Evolutionary conservation across 495 filamentous ascomycete genomes (phyloP).

Genomic region (Neohortaea acidophila): DNA sequence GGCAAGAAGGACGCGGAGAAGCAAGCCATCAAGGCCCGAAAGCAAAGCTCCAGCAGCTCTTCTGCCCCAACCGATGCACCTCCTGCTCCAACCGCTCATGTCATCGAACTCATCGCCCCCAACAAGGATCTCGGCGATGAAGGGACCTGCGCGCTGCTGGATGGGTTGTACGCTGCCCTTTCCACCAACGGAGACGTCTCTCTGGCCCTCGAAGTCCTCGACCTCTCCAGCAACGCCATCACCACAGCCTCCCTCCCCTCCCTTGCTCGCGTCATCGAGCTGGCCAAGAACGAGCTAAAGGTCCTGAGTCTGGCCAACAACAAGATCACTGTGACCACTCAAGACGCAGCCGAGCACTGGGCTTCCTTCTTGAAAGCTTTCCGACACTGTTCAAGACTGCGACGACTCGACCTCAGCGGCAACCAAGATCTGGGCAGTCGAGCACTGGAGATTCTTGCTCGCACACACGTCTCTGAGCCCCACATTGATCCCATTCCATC

Average conservation of each 20-base stretch:
- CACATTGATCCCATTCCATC: constrained; percentile 8
- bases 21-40: constrained; percentile 4
- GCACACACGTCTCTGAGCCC: constrained; percentile 29
- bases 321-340: constrained; percentile 24
- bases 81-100: constrained; percentile 25
- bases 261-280: constrained; percentile 28
- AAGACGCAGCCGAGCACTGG: constrained; percentile 30
- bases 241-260: constrained; percentile 27
- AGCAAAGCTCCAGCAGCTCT: constrained; percentile 7
- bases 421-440: constrained; percentile 28
- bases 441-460: constrained; percentile 32
- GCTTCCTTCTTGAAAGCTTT: constrained; percentile 32
- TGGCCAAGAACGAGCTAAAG: constrained; percentile 30
- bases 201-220: constrained; percentile 33
- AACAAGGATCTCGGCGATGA: constrained; percentile 32
- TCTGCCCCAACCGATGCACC: too few species aligned
- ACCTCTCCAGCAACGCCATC: constrained; percentile 31
- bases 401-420: constrained; percentile 32
- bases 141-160: constrained; percentile 30
- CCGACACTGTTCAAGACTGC: constrained; percentile 30
- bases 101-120: constrained; percentile 34
- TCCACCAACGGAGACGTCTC: constrained; percentile 21
- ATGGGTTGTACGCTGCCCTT: constrained; percentile 29
- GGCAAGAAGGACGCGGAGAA: constrained; percentile 9
- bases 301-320: constrained; percentile 37